Evolutionary conservation across 2,329 filamentous ascomycete genomes (phyloP).

Genomic region (Penicillium corylophilum): DNA sequence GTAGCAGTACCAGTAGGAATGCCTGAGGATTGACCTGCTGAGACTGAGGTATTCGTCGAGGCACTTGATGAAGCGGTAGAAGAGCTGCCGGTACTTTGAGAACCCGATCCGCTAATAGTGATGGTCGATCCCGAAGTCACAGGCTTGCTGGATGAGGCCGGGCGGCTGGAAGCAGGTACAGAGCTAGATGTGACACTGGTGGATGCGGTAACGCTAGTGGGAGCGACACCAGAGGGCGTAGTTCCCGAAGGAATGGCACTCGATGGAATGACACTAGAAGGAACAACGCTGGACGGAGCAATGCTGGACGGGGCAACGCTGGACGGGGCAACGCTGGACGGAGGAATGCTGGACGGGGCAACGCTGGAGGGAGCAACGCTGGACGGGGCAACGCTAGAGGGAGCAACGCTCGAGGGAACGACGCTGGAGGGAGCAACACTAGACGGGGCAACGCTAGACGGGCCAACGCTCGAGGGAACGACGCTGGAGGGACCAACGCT

Average conservation of each 20-base stretch:
- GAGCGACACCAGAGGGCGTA: no score
- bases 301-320: background rate
- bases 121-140: background rate
- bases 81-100: background rate
- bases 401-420: no score
- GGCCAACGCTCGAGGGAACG: no score
- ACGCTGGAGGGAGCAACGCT: no score
- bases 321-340: conserved; percentile 1
- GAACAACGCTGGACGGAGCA: background rate
- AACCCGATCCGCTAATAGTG: background rate
- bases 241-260: background rate
- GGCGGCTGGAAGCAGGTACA: background rate
- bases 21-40: background rate
- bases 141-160: background rate
- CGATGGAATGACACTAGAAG: background rate
- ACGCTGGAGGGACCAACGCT: no score
- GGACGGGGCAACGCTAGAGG: no score
- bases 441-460: no score
- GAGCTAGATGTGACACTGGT: conserved; percentile 4
- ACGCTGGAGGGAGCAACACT: no score
- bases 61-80: background rate
- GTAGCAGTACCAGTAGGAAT: background rate
- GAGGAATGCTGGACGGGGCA: background rate
- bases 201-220: background rate
- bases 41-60: background rate